Percentiles rank a stretch among this genome's conserved stretches.
Conservation (phyloP, 345 rosid genomes). For the Citrus sp. region DNA sequence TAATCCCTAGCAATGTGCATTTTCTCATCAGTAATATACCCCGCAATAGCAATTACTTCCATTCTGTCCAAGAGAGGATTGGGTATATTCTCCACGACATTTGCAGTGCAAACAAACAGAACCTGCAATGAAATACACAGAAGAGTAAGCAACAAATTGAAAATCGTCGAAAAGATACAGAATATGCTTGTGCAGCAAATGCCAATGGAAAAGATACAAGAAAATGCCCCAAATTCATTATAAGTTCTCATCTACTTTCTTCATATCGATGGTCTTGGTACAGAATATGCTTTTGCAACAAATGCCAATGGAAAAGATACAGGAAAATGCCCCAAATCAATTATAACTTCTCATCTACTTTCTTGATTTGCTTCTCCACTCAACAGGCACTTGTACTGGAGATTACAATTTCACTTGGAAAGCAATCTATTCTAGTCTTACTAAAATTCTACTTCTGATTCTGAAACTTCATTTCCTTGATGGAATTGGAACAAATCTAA, state of each 20-base stretch:
- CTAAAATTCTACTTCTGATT: neutral
- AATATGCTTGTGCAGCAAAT: neutral
- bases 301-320: neutral
- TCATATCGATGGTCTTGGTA: neutral
- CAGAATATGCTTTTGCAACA: neutral
- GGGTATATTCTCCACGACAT: conserved; percentile 93
- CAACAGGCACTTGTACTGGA: neutral
- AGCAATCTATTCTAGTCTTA: neutral
- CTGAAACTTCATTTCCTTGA: neutral
- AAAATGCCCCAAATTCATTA: neutral
- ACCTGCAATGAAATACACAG: conserved; percentile 49
- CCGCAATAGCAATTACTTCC: conserved; percentile 98
- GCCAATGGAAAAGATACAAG: neutral
- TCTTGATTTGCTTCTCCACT: neutral
- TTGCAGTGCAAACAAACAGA: conserved; percentile 98
- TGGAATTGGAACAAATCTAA: neutral
- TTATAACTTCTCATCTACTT: neutral
- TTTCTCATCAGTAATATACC: conserved; percentile 98
- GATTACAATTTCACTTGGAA: neutral
- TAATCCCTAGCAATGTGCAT: conserved; percentile 97
- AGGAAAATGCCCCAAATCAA: neutral
- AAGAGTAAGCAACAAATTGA: conserved; percentile 15
- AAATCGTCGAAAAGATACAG: neutral
- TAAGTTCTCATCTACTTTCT: neutral
- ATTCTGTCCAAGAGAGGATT: conserved; percentile 96